phyloP scores from a whole-genome alignment of 306 rosid genomes.

The Astragalus glycyphyllos region DNA sequence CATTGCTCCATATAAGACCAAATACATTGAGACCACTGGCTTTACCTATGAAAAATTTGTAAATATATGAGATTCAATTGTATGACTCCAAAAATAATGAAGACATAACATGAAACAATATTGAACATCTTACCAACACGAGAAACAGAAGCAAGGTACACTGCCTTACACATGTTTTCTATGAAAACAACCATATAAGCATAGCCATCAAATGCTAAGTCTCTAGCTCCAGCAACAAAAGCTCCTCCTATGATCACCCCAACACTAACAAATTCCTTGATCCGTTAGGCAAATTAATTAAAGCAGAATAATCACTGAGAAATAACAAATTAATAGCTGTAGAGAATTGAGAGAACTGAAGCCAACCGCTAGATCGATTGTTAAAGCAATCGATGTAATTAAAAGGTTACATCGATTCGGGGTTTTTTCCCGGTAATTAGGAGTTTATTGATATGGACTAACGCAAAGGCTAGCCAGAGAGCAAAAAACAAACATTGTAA shows the following conservation, averaged over 20 bases:
- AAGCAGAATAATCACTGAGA: constrained; percentile 27
- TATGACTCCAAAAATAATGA: neutral
- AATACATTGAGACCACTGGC: constrained; percentile 75
- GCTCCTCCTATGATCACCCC: constrained; percentile 68
- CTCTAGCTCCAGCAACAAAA: constrained; percentile 71
- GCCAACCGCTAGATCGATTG: too few species aligned
- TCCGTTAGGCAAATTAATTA: constrained; percentile 42
- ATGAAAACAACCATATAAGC: constrained; percentile 60
- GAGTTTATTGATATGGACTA: too few species aligned
- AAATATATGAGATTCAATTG: constrained; percentile 4
- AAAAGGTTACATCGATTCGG: too few species aligned
- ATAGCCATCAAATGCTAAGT: constrained; percentile 67
- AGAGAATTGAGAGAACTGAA: too few species aligned
- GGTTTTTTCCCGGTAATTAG: too few species aligned
- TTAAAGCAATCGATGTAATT: too few species aligned
- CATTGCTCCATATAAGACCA: constrained; percentile 92
- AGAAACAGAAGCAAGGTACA: constrained; percentile 68
- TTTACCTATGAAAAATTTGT: constrained; percentile 59
- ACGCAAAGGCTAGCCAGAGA: too few species aligned
- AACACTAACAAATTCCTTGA: constrained; percentile 64
- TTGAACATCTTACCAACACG: constrained; percentile 57
- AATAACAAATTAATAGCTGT: too few species aligned
- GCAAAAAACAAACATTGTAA: too few species aligned
- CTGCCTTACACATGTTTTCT: constrained; percentile 72
- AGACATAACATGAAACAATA: constrained; percentile 16